Percentiles rank a stretch among this genome's conserved stretches.
These are phyloP conservation scores for Parachaetomium inaequale DNA, from an alignment of 495 filamentous ascomycete species.

Conservation along the genomic window DNA sequence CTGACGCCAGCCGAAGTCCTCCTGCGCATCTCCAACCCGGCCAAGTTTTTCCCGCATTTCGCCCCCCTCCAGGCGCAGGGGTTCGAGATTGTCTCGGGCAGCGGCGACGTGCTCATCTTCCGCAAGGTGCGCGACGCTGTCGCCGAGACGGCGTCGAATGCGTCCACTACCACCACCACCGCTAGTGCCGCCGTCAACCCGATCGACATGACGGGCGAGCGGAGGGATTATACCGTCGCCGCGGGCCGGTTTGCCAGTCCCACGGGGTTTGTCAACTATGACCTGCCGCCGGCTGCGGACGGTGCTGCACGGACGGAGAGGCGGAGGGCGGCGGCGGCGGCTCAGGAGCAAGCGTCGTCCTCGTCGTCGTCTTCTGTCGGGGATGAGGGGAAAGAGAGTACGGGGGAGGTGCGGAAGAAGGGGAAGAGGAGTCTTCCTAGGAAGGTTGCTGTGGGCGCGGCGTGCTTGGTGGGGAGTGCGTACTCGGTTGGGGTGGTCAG, in stretches of 20 bases:
- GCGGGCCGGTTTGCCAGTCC: slow-evolving; percentile 52
- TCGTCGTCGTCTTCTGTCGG: background rate
- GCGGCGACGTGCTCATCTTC: slow-evolving; percentile 69
- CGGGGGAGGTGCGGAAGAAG: slow-evolving; percentile 26
- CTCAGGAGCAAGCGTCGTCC: background rate
- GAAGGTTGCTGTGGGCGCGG: slow-evolving; percentile 54
- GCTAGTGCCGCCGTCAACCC: slow-evolving; percentile 42
- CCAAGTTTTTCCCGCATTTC: slow-evolving; percentile 70
- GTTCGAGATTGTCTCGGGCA: slow-evolving; percentile 69
- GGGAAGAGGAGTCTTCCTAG: slow-evolving; percentile 42
- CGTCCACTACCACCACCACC: background rate
- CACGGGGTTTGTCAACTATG: slow-evolving; percentile 57
- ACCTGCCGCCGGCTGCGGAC: slow-evolving; percentile 30
- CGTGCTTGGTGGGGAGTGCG: slow-evolving; percentile 54
- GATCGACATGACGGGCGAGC: slow-evolving; percentile 52
- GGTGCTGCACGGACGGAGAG: background rate
- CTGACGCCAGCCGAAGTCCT: slow-evolving; percentile 60
- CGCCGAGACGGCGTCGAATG: background rate
- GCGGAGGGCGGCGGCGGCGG: background rate
- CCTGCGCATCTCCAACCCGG: slow-evolving; percentile 62
- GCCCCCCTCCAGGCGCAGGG: slow-evolving; percentile 60
- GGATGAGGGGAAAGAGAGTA: slow-evolving; percentile 23
- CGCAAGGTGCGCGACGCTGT: slow-evolving; percentile 49
- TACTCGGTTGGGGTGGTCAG: slow-evolving; percentile 67
- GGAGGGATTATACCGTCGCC: slow-evolving; percentile 35